Conservation (phyloP, 495 filamentous ascomycete genomes). For the Xylaria longipes region DNA sequence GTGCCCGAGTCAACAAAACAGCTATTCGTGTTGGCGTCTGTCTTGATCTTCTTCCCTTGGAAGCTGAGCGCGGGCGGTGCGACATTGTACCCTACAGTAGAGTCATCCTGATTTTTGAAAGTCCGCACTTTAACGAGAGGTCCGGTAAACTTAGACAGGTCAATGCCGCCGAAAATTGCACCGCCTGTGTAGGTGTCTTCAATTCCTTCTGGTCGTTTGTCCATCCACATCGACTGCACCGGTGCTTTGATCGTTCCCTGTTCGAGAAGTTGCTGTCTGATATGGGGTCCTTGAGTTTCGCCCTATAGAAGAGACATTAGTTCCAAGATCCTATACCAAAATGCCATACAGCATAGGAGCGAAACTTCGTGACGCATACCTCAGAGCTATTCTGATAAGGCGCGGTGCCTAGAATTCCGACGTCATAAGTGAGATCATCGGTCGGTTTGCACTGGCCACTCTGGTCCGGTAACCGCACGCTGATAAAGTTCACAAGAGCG, state of each 20-base stretch:
- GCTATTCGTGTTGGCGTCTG: too few relatives aligned
- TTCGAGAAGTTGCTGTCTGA: constrained; percentile 25
- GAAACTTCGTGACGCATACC: background rate
- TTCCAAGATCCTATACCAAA: background rate
- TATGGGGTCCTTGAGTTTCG: constrained; percentile 13
- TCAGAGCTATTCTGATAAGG: constrained; percentile 18
- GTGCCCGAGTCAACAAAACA: constrained; percentile 26
- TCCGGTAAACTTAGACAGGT: constrained; percentile 69
- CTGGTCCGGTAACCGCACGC: background rate
- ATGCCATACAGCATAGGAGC: background rate
- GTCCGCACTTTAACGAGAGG: constrained; percentile 44
- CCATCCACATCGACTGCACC: constrained; percentile 28
- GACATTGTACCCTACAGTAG: constrained; percentile 14
- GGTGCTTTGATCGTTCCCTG: constrained; percentile 21
- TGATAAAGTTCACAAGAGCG: constrained; percentile 3
- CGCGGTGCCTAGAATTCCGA: constrained; percentile 22
- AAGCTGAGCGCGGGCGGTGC: constrained; percentile 1
- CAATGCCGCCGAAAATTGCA: constrained; percentile 74
- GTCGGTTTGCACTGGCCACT: constrained; percentile 3
- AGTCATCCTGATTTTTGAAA: constrained; percentile 6
- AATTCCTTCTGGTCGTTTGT: constrained; percentile 17
- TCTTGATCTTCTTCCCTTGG: constrained; percentile 14
- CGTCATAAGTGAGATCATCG: constrained; percentile 11
- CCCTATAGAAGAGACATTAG: background rate
- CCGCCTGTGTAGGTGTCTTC: constrained; percentile 55